A percentile compares a stretch with the other conserved stretches of the same genome.
Evolutionary conservation across 345 rosid species (phyloP).

Genomic region (Mallotus nudiflorus): DNA sequence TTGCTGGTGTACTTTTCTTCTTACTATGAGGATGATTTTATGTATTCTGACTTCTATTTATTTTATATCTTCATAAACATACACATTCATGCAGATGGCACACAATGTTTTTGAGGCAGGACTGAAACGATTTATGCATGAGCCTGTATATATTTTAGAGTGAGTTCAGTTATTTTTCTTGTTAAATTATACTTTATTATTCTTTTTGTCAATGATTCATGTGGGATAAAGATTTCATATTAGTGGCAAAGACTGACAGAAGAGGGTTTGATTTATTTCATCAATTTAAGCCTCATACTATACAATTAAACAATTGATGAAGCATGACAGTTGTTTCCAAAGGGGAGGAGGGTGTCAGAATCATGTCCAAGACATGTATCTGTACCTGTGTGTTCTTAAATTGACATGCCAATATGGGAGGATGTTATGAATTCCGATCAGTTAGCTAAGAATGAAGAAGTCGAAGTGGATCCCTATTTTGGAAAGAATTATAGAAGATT

Average conservation of each 20-base stretch:
- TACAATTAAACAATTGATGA: background rate
- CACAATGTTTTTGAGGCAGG: constrained; percentile 95
- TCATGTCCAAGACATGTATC: background rate
- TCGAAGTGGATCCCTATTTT: too few relatives aligned
- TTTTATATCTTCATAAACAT: background rate
- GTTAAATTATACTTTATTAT: background rate
- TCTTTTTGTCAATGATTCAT: background rate
- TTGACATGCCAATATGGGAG: background rate
- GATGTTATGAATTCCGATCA: too few relatives aligned
- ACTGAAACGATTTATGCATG: constrained; percentile 84
- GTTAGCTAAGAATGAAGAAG: too few relatives aligned
- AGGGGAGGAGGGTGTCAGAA: background rate
- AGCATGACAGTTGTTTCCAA: background rate
- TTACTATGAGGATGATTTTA: background rate
- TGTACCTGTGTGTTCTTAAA: background rate
- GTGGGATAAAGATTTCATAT: too few relatives aligned
- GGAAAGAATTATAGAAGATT: too few relatives aligned
- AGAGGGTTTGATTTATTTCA: background rate
- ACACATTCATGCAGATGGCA: constrained; percentile 61
- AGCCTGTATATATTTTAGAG: constrained; percentile 91
- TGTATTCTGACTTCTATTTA: background rate
- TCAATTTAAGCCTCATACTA: background rate
- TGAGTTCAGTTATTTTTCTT: constrained; percentile 39
- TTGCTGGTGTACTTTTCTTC: background rate
- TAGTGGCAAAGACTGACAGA: too few relatives aligned